Evolutionary conservation across 139 green algal species (phyloP).

Genomic region (Edaphochlamys debaryana): DNA sequence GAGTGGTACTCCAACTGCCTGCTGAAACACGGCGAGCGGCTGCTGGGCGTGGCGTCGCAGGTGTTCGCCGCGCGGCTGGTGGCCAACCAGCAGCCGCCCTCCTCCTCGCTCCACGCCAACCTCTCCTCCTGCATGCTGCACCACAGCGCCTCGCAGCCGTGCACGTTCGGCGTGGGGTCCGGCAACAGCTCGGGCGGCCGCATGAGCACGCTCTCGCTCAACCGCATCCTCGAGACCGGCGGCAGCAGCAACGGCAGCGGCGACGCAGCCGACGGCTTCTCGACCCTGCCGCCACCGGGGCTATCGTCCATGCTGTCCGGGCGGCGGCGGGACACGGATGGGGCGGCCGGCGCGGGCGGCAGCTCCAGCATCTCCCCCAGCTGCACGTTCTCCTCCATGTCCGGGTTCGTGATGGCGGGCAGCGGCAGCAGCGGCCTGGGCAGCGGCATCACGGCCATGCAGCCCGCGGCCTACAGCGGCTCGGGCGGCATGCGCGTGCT

Average conservation of each 20-base stretch:
- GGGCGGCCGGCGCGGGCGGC: neutral
- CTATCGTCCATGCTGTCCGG: neutral
- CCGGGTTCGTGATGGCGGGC: neutral
- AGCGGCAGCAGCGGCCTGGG: neutral
- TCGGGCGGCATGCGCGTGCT: no score
- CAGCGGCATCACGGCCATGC: neutral
- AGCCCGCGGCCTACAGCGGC: no score
- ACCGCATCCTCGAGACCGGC: slow-evolving; percentile 16
- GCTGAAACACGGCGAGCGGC: slow-evolving; percentile 62
- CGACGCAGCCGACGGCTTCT: no score
- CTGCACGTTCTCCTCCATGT: slow-evolving; percentile 28
- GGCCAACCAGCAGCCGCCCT: no score
- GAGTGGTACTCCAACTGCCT: slow-evolving; percentile 71
- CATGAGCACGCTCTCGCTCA: slow-evolving; percentile 24
- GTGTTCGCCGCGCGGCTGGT: neutral
- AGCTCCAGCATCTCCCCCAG: slow-evolving; percentile 16
- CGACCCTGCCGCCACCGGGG: neutral
- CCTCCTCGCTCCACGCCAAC: no score
- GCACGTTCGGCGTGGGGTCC: no score
- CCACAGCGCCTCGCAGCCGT: neutral
- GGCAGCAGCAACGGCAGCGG: slow-evolving; percentile 1
- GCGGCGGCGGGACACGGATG: neutral
- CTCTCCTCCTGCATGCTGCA: neutral
- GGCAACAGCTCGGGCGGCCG: neutral
- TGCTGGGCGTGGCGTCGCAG: slow-evolving; percentile 55